These are phyloP conservation scores for Gossypium aridum DNA, from an alignment of 441 rosid species.

Conservation along the genomic window DNA sequence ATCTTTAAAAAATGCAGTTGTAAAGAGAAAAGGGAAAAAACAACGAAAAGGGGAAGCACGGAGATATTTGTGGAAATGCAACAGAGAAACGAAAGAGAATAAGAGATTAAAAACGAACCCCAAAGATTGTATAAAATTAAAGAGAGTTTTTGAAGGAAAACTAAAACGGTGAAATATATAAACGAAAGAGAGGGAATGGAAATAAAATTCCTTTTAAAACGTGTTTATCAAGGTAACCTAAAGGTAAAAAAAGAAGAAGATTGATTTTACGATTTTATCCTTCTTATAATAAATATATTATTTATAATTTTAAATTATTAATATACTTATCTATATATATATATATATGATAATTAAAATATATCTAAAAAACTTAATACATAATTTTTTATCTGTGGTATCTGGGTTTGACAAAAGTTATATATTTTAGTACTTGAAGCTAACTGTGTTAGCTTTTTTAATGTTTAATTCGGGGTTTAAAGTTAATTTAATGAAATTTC, in stretches of 20 bases:
- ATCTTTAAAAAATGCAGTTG: conserved; percentile 6
- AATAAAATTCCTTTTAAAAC: conserved; percentile 13
- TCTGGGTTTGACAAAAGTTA: too few species aligned
- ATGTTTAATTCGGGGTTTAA: too few species aligned
- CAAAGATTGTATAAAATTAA: conserved; percentile 1
- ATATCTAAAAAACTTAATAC: too few species aligned
- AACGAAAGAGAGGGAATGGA: neutral
- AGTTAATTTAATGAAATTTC: too few species aligned
- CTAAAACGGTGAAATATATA: conserved; percentile 1
- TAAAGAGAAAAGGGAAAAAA: conserved; percentile 2
- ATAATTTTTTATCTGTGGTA: too few species aligned
- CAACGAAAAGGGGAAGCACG: neutral
- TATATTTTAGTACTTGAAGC: too few species aligned
- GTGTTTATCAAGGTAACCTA: conserved; percentile 44
- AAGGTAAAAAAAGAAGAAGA: conserved; percentile 11
- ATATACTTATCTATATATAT: too few species aligned
- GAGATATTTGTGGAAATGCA: neutral
- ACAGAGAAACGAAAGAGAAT: neutral
- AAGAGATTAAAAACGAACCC: conserved; percentile 10
- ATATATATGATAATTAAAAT: too few species aligned
- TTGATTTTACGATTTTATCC: neutral
- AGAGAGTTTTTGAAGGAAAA: neutral
- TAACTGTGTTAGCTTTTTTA: too few species aligned
- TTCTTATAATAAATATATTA: too few species aligned
- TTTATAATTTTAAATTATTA: too few species aligned